These are phyloP conservation scores for Solanum rostratum DNA, from an alignment of 257 asterid genomes.

Conservation along the genomic window DNA sequence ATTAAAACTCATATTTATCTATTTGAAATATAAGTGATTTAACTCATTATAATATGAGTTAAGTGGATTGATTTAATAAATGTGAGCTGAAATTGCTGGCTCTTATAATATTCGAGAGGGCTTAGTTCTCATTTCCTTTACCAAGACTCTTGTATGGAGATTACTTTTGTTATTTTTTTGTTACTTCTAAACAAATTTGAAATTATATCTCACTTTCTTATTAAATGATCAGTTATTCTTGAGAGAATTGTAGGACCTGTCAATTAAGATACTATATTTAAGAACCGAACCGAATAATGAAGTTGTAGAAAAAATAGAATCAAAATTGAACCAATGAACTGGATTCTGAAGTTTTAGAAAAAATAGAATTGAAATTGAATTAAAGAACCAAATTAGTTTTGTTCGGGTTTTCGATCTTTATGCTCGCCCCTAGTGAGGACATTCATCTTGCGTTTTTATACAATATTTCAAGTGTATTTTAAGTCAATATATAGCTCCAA, in stretches of 20 bases:
- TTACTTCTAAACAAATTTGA: neutral
- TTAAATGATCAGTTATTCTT: neutral
- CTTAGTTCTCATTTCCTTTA: neutral
- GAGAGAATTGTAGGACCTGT: neutral
- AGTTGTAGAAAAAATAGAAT: neutral
- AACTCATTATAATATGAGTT: neutral
- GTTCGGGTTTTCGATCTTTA: neutral
- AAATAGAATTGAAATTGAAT: neutral
- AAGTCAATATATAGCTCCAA: neutral
- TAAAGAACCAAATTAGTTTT: neutral
- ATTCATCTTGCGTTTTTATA: neutral
- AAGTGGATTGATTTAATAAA: neutral
- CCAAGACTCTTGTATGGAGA: neutral
- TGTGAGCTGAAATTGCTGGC: neutral
- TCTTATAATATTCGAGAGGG: neutral
- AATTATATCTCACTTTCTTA: neutral
- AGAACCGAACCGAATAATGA: neutral
- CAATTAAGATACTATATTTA: neutral
- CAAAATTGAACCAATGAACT: too few species aligned
- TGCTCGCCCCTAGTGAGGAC: neutral
- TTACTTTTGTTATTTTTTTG: neutral
- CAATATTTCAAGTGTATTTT: neutral
- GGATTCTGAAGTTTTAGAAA: neutral
- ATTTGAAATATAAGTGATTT: neutral
- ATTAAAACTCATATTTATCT: neutral